These are phyloP conservation scores for Penicillium sp. DNA, from an alignment of 2,329 filamentous ascomycete species.

Conservation along the genomic window DNA sequence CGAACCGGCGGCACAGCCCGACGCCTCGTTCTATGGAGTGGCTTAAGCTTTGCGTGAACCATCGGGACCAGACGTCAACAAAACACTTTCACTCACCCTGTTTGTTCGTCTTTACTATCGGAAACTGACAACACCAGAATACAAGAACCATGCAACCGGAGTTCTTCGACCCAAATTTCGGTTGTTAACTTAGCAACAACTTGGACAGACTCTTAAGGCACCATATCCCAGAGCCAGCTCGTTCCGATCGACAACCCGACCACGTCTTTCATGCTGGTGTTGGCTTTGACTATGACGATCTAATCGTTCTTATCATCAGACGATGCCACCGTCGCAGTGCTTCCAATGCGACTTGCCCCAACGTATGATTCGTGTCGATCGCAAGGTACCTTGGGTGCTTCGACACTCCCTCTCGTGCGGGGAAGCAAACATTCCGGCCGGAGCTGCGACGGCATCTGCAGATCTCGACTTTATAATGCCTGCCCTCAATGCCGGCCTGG, in stretches of 20 bases:
- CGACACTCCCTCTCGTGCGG: conserved; percentile 10
- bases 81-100: too few relatives aligned
- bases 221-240: too few relatives aligned
- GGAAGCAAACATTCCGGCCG: conserved; percentile 10
- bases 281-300: not conserved
- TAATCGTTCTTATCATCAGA: conserved; percentile 3
- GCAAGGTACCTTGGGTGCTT: not conserved
- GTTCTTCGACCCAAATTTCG: not conserved
- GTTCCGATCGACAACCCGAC: not conserved
- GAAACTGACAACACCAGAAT: too few relatives aligned
- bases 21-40: not conserved
- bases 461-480: not conserved
- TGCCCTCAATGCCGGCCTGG: not conserved
- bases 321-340: conserved; percentile 17
- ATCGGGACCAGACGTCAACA: too few relatives aligned
- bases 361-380: conserved; percentile 14
- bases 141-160: too few relatives aligned
- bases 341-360: conserved; percentile 9
- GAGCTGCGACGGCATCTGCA: not conserved
- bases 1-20: not conserved
- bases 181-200: not conserved
- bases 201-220: too few relatives aligned
- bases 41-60: not conserved
- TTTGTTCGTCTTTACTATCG: not conserved
- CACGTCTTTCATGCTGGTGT: not conserved